Evolutionary conservation across 139 green algal genomes (phyloP).

Genomic region (Axilococcus clingmanii): DNA sequence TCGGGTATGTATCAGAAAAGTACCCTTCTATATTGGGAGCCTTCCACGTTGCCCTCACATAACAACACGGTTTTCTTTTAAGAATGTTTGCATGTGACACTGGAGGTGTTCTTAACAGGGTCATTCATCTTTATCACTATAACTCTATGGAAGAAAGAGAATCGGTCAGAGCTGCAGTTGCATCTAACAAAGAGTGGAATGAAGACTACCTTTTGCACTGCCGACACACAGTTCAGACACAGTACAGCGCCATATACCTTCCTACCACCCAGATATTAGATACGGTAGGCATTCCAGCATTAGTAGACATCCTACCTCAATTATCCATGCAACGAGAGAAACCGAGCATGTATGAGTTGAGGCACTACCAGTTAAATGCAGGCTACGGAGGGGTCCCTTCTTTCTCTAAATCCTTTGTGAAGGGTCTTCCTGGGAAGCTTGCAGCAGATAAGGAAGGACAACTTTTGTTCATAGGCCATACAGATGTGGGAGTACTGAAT

Average conservation of each 20-base stretch:
- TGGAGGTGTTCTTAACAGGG: conserved; percentile 15
- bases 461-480: conserved; percentile 58
- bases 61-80: neutral
- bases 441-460: conserved; percentile 34
- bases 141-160: conserved; percentile 20
- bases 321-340: neutral
- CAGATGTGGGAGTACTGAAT: conserved; percentile 43
- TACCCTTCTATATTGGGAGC: neutral
- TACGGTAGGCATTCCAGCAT: conserved; percentile 1
- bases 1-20: conserved; percentile 13
- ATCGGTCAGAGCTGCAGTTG: conserved; percentile 1
- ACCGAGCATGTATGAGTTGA: conserved; percentile 54
- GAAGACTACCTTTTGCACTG: neutral
- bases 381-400: conserved; percentile 63
- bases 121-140: conserved; percentile 30
- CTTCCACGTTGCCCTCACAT: neutral
- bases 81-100: conserved; percentile 32
- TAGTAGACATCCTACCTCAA: neutral
- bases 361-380: conserved; percentile 64
- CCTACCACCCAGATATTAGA: conserved; percentile 9
- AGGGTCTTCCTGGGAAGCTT: conserved; percentile 61
- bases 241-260: conserved; percentile 19
- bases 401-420: conserved; percentile 42
- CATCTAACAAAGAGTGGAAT: conserved; percentile 7
- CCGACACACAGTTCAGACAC: neutral